Conservation (phyloP, 1,284 basidiomycete genomes). For the Caloboletus firmus region DNA sequence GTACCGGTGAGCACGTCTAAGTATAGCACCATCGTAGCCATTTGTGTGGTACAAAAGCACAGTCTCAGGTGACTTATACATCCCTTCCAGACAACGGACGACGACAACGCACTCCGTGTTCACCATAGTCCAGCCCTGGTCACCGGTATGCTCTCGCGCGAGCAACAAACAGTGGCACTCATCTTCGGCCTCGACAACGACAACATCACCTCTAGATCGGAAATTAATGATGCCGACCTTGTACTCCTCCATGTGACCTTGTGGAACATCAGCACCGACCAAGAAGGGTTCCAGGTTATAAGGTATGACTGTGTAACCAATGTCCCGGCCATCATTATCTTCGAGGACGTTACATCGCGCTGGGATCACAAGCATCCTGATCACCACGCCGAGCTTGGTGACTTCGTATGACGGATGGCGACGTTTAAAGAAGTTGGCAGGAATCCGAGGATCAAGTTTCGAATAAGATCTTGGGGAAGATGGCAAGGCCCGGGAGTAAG, state of each 20-base stretch:
- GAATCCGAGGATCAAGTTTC: constrained; percentile 7
- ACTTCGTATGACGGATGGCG: constrained; percentile 18
- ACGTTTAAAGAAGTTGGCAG: constrained; percentile 2
- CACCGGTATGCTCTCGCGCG: constrained; percentile 4
- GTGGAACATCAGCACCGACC: constrained; percentile 8
- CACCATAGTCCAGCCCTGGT: constrained; percentile 18
- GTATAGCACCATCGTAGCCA: neutral
- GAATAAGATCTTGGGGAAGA: constrained; percentile 15
- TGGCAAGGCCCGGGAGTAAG: constrained; percentile 19
- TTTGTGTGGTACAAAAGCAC: constrained; percentile 16
- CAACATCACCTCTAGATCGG: neutral
- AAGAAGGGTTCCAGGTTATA: constrained; percentile 16
- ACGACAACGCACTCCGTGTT: constrained; percentile 24
- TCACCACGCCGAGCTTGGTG: constrained; percentile 17
- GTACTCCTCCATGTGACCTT: constrained; percentile 7
- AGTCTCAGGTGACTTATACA: constrained; percentile 2
- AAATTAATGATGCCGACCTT: constrained; percentile 18
- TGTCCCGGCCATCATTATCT: constrained; percentile 10
- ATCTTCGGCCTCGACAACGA: neutral
- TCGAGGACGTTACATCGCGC: constrained; percentile 16
- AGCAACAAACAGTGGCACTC: constrained; percentile 19
- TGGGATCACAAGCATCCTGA: constrained; percentile 14
- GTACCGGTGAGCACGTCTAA: constrained; percentile 4
- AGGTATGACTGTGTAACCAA: constrained; percentile 14
- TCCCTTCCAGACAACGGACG: constrained; percentile 11